Conservation (phyloP, 192 early-diverging fungal genomes). For the Coemansia sp. region DNA sequence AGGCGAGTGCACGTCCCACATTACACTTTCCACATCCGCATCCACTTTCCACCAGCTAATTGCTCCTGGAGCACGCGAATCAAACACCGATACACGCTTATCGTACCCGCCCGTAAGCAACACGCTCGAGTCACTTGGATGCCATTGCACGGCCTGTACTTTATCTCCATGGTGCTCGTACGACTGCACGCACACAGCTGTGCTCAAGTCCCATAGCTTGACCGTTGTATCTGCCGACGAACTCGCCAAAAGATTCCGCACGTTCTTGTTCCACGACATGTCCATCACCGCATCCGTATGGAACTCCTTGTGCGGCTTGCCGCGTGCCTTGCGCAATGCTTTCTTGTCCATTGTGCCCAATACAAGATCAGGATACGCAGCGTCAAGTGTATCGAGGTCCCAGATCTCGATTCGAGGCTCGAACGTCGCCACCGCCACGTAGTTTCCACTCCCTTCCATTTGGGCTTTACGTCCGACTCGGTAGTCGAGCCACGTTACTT, state of each 20-base stretch:
- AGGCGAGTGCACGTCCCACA: slow-evolving; percentile 87
- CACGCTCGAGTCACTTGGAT: slow-evolving; percentile 82
- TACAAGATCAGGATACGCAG: slow-evolving; percentile 87
- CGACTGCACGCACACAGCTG: slow-evolving; percentile 68
- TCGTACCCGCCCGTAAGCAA: slow-evolving; percentile 93
- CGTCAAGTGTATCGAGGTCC: slow-evolving; percentile 91
- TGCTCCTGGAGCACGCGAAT: slow-evolving; percentile 80
- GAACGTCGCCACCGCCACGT: slow-evolving; percentile 95
- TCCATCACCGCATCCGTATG: slow-evolving; percentile 96
- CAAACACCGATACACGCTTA: slow-evolving; percentile 80
- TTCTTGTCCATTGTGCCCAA: slow-evolving; percentile 62
- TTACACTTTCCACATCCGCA: slow-evolving; percentile 88
- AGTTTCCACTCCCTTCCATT: slow-evolving; percentile 68
- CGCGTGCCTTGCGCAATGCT: slow-evolving; percentile 24
- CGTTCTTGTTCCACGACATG: slow-evolving; percentile 84
- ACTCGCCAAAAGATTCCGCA: slow-evolving; percentile 76
- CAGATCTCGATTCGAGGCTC: slow-evolving; percentile 98
- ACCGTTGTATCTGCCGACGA: slow-evolving; percentile 96
- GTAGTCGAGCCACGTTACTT: slow-evolving; percentile 95
- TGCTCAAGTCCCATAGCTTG: slow-evolving; percentile 95
- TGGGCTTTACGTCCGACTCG: slow-evolving; percentile 68
- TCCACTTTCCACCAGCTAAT: slow-evolving; percentile 67
- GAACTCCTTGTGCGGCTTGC: slow-evolving; percentile 68
- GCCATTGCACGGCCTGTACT: slow-evolving; percentile 91
- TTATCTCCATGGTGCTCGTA: slow-evolving; percentile 88